phyloP scores from a whole-genome alignment of 2,329 filamentous ascomycete species.

The Beauveria caledonica region DNA sequence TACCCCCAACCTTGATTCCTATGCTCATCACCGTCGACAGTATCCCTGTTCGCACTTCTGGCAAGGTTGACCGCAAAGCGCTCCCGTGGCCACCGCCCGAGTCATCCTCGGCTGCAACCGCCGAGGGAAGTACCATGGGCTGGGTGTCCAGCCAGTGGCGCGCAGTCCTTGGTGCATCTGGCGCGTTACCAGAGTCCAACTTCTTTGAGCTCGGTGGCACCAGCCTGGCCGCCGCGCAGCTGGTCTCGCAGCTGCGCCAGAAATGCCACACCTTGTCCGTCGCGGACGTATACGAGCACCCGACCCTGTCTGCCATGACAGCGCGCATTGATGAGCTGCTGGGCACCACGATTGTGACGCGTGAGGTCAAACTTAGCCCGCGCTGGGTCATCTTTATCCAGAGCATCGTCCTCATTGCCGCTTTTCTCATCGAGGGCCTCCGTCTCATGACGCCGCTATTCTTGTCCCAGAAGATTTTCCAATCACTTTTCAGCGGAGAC shows the following conservation, averaged over 20 bases:
- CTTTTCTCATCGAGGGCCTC: slow-evolving; percentile 12
- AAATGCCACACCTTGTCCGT: slow-evolving; percentile 16
- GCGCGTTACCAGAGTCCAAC: slow-evolving; percentile 10
- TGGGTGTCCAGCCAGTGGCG: slow-evolving; percentile 18
- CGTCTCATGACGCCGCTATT: slow-evolving; percentile 12
- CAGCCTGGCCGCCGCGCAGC: slow-evolving; percentile 17
- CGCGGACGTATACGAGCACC: slow-evolving; percentile 17
- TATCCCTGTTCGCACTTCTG: slow-evolving; percentile 16
- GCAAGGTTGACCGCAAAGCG: slow-evolving; percentile 18
- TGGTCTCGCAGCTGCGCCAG: slow-evolving; percentile 16
- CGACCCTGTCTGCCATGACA: slow-evolving; percentile 14
- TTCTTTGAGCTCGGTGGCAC: slow-evolving; percentile 19
- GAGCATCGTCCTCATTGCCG: slow-evolving; percentile 10
- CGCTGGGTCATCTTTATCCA: slow-evolving; percentile 15
- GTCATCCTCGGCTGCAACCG: background rate
- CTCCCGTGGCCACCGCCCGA: slow-evolving; percentile 10
- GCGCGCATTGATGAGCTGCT: slow-evolving; percentile 14
- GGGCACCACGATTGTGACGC: slow-evolving; percentile 9
- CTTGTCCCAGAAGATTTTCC: slow-evolving; percentile 13
- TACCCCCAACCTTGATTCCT: slow-evolving; percentile 16
- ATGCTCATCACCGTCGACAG: slow-evolving; percentile 16
- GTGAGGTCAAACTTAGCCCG: slow-evolving; percentile 15
- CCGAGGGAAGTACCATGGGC: slow-evolving; percentile 9
- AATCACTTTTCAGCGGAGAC: background rate
- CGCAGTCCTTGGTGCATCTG: slow-evolving; percentile 14